Evolutionary conservation across 495 filamentous ascomycete species (phyloP), one percentile per base, ranked within the genome.

Genomic region (Cercophora samala): DNA sequence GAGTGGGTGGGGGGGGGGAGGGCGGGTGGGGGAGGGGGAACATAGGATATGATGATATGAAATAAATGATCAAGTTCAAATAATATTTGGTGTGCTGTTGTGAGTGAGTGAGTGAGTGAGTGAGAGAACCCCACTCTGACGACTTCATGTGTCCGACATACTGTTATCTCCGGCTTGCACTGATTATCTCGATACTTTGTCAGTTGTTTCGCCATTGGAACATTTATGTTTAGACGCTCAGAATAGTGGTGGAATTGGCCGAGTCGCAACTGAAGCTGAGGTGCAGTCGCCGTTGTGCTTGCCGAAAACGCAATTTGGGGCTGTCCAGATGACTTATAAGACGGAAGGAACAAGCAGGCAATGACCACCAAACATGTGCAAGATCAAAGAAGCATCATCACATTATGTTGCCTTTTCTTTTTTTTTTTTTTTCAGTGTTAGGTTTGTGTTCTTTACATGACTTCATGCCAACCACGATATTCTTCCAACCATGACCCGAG

Each of bases 401-500:
- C n/a, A n/a, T n/a, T n/a, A n/a, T n/a, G n/a, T n/a, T n/a, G n/a
- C n/a, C n/a, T n/a, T n/a, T n/a, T n/a, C n/a, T n/a, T n/a, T n/a
- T n/a, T n/a, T n/a, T n/a, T n/a, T n/a, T n/a, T n/a, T n/a, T n/a
- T n/a, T n/a, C n/a, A n/a, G n/a, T n/a, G n/a, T n/a, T n/a, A n/a
- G n/a, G n/a, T n/a, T n/a, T n/a, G n/a, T n/a, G n/a, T n/a, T n/a
- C n/a, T n/a, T n/a, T n/a, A n/a, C n/a, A n/a, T n/a, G n/a, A n/a
- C n/a, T n/a, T n/a, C n/a, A n/a, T n/a, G n/a, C n/a, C n/a, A n/a
- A n/a, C n/a, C n/a, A n/a, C n/a, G 11, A 22, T 32, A 25, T 46
- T 5, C 42, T 18, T 54, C 17, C 55, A 75, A 29, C 4, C 71
- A 68, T 62, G 19, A 72, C 71, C 42, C 72, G 66, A 61, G 66